These are phyloP conservation scores for Orbilia blumenaviensis DNA, from an alignment of 2,329 filamentous ascomycete genomes.

Conservation along the genomic window DNA sequence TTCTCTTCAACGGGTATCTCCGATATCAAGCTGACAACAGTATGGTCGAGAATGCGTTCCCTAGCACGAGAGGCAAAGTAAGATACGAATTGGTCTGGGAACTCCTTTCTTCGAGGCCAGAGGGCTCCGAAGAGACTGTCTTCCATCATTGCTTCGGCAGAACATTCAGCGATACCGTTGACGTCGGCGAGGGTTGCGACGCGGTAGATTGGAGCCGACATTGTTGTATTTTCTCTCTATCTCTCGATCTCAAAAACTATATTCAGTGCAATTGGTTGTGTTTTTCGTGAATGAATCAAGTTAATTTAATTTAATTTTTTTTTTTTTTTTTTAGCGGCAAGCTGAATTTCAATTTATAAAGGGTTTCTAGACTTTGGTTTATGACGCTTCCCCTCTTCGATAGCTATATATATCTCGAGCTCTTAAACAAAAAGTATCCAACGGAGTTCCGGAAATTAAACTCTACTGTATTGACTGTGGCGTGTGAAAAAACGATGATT, in stretches of 20 bases:
- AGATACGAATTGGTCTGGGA: constrained; percentile 14
- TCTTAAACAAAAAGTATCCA: background rate
- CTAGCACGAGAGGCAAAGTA: constrained; percentile 28
- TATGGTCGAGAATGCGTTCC: constrained; percentile 22
- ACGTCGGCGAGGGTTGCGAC: constrained; percentile 35
- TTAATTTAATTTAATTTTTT: no score
- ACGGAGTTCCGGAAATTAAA: no score
- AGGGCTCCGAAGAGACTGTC: constrained; percentile 46
- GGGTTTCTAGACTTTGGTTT: no score
- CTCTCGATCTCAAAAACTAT: background rate
- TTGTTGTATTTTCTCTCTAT: constrained; percentile 1
- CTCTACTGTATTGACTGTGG: no score
- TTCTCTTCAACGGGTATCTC: constrained; percentile 17
- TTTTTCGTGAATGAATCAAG: no score
- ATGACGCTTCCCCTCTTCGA: no score
- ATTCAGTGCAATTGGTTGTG: no score
- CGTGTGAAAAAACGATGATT: no score
- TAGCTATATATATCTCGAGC: background rate
- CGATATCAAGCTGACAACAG: constrained; percentile 16
- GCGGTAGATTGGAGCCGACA: constrained; percentile 20
- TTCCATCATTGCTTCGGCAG: constrained; percentile 34
- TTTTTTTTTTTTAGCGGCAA: no score
- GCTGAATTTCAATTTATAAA: background rate
- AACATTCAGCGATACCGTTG: constrained; percentile 23
- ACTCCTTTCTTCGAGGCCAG: constrained; percentile 28